Percentiles rank a stretch among this genome's conserved stretches.
These are phyloP conservation scores for Acanthamoeba sp. DNA, from an alignment of 208 protist genomes.

Conservation along the genomic window DNA sequence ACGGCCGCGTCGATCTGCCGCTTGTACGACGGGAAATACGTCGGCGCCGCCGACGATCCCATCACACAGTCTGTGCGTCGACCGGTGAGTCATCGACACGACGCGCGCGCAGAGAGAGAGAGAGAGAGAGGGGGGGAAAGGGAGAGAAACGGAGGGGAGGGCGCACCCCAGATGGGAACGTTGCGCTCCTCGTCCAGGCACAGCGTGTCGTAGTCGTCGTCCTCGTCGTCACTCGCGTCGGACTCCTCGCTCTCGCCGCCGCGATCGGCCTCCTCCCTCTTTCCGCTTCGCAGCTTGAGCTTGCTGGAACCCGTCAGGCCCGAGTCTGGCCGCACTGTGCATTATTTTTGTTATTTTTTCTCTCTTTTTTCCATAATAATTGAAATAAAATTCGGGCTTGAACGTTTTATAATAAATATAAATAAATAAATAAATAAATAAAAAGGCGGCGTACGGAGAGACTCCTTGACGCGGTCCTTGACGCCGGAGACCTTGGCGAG, in stretches of 20 bases:
- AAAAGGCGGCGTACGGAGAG: background rate
- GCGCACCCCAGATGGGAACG: conserved; percentile 34
- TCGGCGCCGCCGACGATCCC: conserved; percentile 64
- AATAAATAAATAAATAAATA: background rate
- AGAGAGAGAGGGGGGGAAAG: background rate
- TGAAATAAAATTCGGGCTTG: too few species aligned
- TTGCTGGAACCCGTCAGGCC: background rate
- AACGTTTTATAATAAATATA: background rate
- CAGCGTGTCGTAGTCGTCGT: background rate
- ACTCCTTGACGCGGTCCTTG: conserved; percentile 30
- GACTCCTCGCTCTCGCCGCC: background rate
- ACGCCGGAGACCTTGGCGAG: background rate
- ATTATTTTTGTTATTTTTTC: too few species aligned
- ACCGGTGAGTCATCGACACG: background rate
- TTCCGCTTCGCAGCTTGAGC: conserved; percentile 4
- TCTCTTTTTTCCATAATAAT: too few species aligned
- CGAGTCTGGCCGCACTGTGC: background rate
- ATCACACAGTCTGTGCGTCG: conserved; percentile 32
- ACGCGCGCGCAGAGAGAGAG: background rate
- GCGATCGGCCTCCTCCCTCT: background rate
- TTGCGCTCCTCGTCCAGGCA: conserved; percentile 29
- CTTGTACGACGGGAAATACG: conserved; percentile 69
- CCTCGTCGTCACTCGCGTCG: conserved; percentile 46
- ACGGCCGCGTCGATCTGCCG: conserved; percentile 45
- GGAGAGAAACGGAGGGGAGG: too few species aligned